Conservation (phyloP, 192 early-diverging fungal genomes). For the Kickxella alabastrina region DNA sequence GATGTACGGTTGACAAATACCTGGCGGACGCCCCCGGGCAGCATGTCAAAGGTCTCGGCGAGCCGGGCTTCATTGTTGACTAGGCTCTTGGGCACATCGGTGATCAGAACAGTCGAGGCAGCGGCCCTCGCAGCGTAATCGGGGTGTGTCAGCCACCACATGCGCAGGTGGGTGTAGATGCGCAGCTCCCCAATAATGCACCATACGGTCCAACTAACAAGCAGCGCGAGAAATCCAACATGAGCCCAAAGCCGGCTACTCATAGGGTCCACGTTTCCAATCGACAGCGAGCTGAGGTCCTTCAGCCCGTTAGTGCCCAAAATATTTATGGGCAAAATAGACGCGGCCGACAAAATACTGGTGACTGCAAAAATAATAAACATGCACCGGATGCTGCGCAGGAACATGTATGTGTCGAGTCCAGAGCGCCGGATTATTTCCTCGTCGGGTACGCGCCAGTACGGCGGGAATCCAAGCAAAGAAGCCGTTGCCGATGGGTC, state of each 20-base stretch:
- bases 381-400: slow-evolving; percentile 67
- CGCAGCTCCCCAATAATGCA: slow-evolving; percentile 58
- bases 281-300: slow-evolving; percentile 62
- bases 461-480: slow-evolving; percentile 61
- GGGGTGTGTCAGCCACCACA: slow-evolving; percentile 56
- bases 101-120: slow-evolving; percentile 65
- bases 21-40: slow-evolving; percentile 65
- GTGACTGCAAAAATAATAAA: slow-evolving; percentile 62
- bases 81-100: slow-evolving; percentile 64
- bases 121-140: slow-evolving; percentile 48
- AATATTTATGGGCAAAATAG: slow-evolving; percentile 71
- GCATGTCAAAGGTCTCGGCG: slow-evolving; percentile 53
- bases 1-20: slow-evolving; percentile 62
- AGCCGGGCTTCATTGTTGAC: slow-evolving; percentile 49
- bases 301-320: slow-evolving; percentile 38
- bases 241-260: slow-evolving; percentile 67
- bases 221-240: slow-evolving; percentile 47
- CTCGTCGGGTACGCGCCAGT: slow-evolving; percentile 53
- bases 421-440: slow-evolving; percentile 57
- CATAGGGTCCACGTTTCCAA: slow-evolving; percentile 63
- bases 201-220: slow-evolving; percentile 33
- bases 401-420: slow-evolving; percentile 75
- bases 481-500: slow-evolving; percentile 48
- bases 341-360: slow-evolving; percentile 52
- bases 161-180: slow-evolving; percentile 60